These are phyloP conservation scores for Pulveroboletus sp. DNA, from an alignment of 768 basidiomycete species.

Conservation along the genomic window DNA sequence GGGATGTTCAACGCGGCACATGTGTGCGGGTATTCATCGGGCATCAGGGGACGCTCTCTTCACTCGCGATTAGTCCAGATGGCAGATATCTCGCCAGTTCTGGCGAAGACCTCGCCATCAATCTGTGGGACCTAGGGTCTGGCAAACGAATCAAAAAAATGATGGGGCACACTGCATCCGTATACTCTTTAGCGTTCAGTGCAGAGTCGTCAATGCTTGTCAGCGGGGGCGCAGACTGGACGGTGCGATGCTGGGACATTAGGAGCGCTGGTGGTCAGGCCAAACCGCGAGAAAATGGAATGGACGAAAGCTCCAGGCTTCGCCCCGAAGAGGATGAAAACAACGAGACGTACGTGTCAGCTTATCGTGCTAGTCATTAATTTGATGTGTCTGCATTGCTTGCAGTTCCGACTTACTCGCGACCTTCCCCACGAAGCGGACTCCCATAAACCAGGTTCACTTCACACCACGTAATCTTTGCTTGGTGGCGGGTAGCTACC, in stretches of 20 bases:
- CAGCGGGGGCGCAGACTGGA: constrained; percentile 91
- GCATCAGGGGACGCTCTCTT: constrained; percentile 84
- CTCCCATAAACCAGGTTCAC: constrained; percentile 86
- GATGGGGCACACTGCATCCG: constrained; percentile 85
- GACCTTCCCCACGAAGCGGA: constrained; percentile 94
- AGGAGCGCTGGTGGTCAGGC: constrained; percentile 66
- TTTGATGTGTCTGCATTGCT: constrained; percentile 3
- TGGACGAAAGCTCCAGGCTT: constrained; percentile 29
- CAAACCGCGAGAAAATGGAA: constrained; percentile 57
- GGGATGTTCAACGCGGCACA: constrained; percentile 96
- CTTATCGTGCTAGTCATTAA: background rate
- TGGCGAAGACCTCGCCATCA: constrained; percentile 89
- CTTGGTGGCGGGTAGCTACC: constrained; percentile 75
- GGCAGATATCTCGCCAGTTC: constrained; percentile 92
- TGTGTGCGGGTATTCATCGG: constrained; percentile 96
- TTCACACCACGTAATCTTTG: constrained; percentile 95
- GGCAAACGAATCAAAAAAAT: constrained; percentile 94
- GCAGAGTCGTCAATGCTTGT: constrained; percentile 88
- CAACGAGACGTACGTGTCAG: constrained; percentile 62
- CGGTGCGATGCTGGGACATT: constrained; percentile 98
- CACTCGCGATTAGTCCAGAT: constrained; percentile 87
- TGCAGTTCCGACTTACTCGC: constrained; percentile 77
- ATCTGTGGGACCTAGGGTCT: constrained; percentile 95
- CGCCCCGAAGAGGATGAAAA: constrained; percentile 46
- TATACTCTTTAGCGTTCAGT: constrained; percentile 88